Percentiles rank a stretch among this genome's conserved stretches.
These are phyloP conservation scores for Acephala macrosclerotiorum DNA, from an alignment of 2,329 filamentous ascomycete species.

Conservation along the genomic window DNA sequence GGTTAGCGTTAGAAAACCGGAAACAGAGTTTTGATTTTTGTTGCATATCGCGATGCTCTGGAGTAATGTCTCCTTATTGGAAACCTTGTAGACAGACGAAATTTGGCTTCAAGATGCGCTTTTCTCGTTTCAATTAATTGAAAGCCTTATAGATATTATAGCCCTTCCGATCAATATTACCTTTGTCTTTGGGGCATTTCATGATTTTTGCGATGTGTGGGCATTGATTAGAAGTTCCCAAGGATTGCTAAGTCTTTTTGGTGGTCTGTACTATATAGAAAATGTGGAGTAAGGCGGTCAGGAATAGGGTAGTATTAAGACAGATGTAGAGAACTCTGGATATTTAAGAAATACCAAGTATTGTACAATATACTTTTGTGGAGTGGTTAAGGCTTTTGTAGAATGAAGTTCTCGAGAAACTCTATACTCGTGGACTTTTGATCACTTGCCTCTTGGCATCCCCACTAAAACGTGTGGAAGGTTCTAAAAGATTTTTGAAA, in stretches of 20 bases:
- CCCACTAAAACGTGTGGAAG: no score
- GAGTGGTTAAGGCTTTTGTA: slow-evolving; percentile 1
- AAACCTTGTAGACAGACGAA: no score
- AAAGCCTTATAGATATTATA: background rate
- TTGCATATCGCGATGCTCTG: no score
- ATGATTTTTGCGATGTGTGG: background rate
- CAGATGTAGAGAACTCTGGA: slow-evolving; percentile 1
- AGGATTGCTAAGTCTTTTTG: slow-evolving; percentile 18
- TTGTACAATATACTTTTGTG: slow-evolving; percentile 6
- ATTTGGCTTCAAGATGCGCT: no score
- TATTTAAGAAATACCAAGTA: background rate
- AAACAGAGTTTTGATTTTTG: no score
- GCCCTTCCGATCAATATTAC: background rate
- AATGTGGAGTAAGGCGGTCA: background rate
- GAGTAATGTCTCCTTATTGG: no score
- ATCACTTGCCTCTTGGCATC: slow-evolving; percentile 22
- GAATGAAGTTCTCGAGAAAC: slow-evolving; percentile 5
- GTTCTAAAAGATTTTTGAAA: slow-evolving; percentile 22
- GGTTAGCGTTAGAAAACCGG: no score
- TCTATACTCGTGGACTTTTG: slow-evolving; percentile 17
- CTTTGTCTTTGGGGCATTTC: no score
- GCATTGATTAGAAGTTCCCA: background rate
- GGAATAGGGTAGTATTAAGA: slow-evolving; percentile 3
- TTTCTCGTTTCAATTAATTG: background rate
- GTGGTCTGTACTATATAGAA: background rate